These are phyloP conservation scores for Lumnitzera racemosa DNA, from an alignment of 345 rosid species.

Conservation along the genomic window DNA sequence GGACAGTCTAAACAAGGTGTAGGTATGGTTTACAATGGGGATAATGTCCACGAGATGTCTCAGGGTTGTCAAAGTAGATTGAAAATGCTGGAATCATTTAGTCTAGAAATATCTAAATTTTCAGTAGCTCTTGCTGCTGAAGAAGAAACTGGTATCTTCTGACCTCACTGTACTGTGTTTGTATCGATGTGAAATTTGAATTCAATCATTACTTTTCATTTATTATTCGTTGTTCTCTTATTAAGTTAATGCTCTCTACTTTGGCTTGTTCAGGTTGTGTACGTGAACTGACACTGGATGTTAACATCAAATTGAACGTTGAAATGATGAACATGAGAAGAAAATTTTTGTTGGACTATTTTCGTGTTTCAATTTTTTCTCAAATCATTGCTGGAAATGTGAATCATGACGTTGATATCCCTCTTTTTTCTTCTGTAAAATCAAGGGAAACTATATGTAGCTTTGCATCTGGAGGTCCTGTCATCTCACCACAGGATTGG, in stretches of 20 bases:
- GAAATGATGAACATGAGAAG: conserved; percentile 29
- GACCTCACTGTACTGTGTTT: conserved; percentile 10
- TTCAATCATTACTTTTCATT: background rate
- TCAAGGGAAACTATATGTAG: conserved; percentile 34
- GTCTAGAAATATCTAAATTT: conserved; percentile 42
- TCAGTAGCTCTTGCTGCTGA: conserved; percentile 51
- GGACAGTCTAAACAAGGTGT: conserved; percentile 24
- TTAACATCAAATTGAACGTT: conserved; percentile 47
- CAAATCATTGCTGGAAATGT: conserved; percentile 36
- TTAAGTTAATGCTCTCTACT: conserved; percentile 8
- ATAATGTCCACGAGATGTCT: conserved; percentile 16
- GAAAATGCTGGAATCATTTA: conserved; percentile 34
- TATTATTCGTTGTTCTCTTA: background rate
- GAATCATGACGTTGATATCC: conserved; percentile 38
- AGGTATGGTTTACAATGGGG: conserved; percentile 8
- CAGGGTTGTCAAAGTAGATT: conserved; percentile 18
- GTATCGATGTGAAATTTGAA: background rate
- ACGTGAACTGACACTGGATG: conserved; percentile 52
- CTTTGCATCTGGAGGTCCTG: conserved; percentile 27
- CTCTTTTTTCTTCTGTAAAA: conserved; percentile 44
- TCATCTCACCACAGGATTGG: conserved; percentile 20
- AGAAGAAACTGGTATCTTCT: conserved; percentile 49
- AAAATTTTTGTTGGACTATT: conserved; percentile 49
- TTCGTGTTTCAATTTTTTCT: conserved; percentile 57
- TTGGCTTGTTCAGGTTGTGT: conserved; percentile 44